phyloP scores from a whole-genome alignment of 148 eudicot genomes.

The Nyssa sinensis region DNA sequence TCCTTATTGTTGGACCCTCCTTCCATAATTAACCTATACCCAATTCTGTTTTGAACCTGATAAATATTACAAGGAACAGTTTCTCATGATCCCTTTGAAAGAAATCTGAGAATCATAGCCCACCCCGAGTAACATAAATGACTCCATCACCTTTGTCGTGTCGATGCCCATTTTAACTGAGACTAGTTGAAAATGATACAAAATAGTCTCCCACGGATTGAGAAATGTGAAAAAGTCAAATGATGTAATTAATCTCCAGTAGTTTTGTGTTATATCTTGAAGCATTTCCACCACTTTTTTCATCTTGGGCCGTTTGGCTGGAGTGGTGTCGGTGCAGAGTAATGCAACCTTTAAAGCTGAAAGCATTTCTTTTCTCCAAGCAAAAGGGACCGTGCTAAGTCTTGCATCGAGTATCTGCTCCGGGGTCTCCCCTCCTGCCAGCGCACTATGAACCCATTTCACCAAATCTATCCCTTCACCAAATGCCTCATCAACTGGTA shows the following conservation, averaged over 20 bases:
- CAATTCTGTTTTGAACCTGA: not conserved
- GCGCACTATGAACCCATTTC: constrained; percentile 93
- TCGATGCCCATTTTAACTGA: not conserved
- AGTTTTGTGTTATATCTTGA: constrained; percentile 61
- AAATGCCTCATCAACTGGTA: constrained; percentile 87
- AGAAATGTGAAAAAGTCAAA: not conserved
- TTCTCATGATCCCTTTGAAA: not conserved
- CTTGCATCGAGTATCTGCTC: constrained; percentile 91
- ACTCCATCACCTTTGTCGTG: not conserved
- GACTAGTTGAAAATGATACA: not conserved
- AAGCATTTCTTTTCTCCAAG: constrained; percentile 93
- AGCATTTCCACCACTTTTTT: constrained; percentile 94
- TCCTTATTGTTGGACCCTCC: not conserved
- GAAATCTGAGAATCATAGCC: not conserved
- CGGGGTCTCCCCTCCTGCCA: constrained; percentile 82
- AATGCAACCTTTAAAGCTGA: constrained; percentile 77
- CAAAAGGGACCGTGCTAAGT: constrained; percentile 91
- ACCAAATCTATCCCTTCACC: constrained; percentile 94
- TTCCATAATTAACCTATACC: too few species aligned
- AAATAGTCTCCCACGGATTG: not conserved
- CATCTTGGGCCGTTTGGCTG: constrained; percentile 94
- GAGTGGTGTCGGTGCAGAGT: constrained; percentile 79
- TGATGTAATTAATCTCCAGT: not conserved
- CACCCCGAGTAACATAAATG: not conserved
- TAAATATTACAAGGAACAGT: not conserved